These are phyloP conservation scores for Globisporangium sylvaticum DNA, from an alignment of 352 stramenopile genomes.

Conservation along the genomic window DNA sequence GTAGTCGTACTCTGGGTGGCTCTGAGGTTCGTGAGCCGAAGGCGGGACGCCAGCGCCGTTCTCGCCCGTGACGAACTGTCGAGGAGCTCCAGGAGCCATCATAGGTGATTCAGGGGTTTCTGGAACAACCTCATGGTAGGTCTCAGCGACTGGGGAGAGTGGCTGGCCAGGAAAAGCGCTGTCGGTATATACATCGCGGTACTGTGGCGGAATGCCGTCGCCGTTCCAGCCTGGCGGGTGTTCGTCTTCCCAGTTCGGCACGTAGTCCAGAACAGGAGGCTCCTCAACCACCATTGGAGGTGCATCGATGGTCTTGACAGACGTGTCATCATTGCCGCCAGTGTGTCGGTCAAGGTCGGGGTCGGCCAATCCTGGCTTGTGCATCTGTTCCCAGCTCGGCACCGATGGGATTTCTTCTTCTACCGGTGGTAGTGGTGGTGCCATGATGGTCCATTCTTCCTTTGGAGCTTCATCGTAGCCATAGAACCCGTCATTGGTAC, in stretches of 20 bases:
- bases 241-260: not conserved
- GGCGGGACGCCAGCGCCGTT: not conserved
- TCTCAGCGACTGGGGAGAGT: no score
- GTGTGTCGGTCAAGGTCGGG: not conserved
- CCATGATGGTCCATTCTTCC: not conserved
- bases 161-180: not conserved
- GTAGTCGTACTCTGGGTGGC: not conserved
- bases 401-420: not conserved
- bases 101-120: not conserved
- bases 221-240: conserved; percentile 1
- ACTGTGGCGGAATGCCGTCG: not conserved
- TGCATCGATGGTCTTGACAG: not conserved
- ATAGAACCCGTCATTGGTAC: not conserved
- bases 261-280: not conserved
- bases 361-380: not conserved
- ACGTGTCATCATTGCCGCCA: not conserved
- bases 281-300: not conserved
- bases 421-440: not conserved
- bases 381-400: not conserved
- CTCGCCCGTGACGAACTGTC: not conserved
- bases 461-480: not conserved
- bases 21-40: not conserved
- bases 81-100: not conserved
- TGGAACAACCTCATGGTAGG: no score
- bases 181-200: not conserved